Percentiles rank a stretch among this genome's conserved stretches.
These are phyloP conservation scores for Corylus americana DNA, from an alignment of 306 rosid species.

Conservation along the genomic window DNA sequence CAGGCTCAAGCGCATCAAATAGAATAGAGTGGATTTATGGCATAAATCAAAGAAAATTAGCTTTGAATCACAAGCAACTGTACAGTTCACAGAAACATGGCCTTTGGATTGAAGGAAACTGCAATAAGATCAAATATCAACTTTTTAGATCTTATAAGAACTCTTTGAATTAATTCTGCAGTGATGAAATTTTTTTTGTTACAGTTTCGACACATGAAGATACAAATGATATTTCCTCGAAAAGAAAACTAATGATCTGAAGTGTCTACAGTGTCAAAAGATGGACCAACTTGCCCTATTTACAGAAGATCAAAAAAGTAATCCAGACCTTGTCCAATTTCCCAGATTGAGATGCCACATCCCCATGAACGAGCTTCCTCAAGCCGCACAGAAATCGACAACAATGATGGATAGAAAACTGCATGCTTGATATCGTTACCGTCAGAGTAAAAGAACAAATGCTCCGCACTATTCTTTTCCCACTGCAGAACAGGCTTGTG, in stretches of 20 bases:
- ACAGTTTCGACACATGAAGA: background rate
- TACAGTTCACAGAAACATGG: background rate
- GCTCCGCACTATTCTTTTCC: conserved; percentile 86
- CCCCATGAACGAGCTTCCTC: conserved; percentile 88
- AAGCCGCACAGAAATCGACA: conserved; percentile 76
- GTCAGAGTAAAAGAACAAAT: conserved; percentile 65
- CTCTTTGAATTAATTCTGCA: background rate
- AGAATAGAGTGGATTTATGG: background rate
- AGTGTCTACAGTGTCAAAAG: background rate
- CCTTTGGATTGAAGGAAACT: background rate
- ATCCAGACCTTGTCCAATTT: conserved; percentile 98
- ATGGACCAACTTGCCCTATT: conserved; percentile 7
- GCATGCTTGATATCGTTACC: conserved; percentile 56
- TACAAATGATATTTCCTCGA: background rate
- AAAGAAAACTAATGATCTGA: background rate
- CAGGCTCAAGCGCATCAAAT: background rate
- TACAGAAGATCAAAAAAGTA: conserved; percentile 76
- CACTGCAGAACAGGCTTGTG: conserved; percentile 73
- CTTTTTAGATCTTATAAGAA: background rate
- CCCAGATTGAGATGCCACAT: conserved; percentile 94
- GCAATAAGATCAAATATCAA: background rate
- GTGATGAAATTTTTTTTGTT: background rate
- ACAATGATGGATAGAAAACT: conserved; percentile 81
- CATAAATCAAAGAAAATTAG: background rate
- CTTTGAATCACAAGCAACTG: background rate